Evolutionary conservation across 345 rosid genomes (phyloP).

Genomic region (Raphanus sativus): DNA sequence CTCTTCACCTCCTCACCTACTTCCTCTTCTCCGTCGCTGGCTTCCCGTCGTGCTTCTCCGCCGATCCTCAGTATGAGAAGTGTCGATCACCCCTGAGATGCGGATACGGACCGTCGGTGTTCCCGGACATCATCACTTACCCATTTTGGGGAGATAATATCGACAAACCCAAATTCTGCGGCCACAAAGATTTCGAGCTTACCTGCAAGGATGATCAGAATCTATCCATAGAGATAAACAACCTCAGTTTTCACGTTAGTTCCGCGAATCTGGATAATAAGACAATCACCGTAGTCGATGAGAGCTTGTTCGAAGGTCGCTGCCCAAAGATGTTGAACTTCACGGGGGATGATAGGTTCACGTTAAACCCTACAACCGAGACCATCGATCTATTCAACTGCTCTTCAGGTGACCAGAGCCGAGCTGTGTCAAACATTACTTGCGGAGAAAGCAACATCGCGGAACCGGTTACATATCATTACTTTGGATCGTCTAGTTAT

Average conservation of each 20-base stretch:
- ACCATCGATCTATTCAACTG: constrained; percentile 38
- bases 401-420: not conserved
- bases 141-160: constrained; percentile 51
- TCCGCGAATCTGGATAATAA: not conserved
- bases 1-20: not conserved
- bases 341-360: not conserved
- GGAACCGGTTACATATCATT: rapidly evolving
- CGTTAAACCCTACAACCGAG: not conserved
- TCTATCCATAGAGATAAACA: not conserved
- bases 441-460: rapidly evolving
- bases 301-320: not conserved
- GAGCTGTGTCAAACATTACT: not conserved
- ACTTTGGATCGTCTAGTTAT: not conserved
- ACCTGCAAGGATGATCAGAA: constrained; percentile 6
- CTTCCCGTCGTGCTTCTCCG: constrained; percentile 18
- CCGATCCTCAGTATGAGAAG: constrained; percentile 9
- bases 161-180: constrained; percentile 36
- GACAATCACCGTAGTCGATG: constrained; percentile 25
- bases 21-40: constrained; percentile 26
- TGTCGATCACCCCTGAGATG: constrained; percentile 38
- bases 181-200: constrained; percentile 40
- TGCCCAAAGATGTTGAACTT: constrained; percentile 26
- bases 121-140: constrained; percentile 23
- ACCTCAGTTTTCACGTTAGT: constrained; percentile 15
- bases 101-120: constrained; percentile 15